Conservation (phyloP, 306 rosid species). For the Purshia tridentata region DNA sequence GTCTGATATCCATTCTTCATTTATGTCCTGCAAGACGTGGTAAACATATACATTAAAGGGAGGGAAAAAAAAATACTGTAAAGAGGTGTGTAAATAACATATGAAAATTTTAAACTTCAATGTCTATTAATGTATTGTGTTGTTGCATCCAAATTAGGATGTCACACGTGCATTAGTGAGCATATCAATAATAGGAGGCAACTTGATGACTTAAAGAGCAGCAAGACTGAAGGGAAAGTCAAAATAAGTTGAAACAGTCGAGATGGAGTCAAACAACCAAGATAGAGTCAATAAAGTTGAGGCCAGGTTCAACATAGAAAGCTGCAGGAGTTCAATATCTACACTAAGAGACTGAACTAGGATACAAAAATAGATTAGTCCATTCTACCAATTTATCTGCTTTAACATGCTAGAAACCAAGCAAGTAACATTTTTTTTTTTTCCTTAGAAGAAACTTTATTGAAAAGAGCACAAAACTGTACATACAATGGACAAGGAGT, state of each 20-base stretch:
- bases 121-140: not conserved
- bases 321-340: not conserved
- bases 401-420: too few relatives aligned
- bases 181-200: not conserved
- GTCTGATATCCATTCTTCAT: conserved; percentile 99
- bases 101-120: not conserved
- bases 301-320: not conserved
- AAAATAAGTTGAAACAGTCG: not conserved
- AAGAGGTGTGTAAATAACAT: not conserved
- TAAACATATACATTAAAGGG: conserved; percentile 3
- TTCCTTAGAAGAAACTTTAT: too few relatives aligned
- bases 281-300: not conserved
- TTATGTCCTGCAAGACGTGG: conserved; percentile 65
- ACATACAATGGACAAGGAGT: too few relatives aligned
- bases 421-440: too few relatives aligned
- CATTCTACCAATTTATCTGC: too few relatives aligned
- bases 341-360: not conserved
- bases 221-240: not conserved
- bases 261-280: not conserved
- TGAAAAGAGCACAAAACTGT: too few relatives aligned
- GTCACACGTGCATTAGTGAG: not conserved
- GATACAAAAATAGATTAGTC: too few relatives aligned
- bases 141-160: not conserved
- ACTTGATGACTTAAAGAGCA: not conserved
- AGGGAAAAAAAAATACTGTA: not conserved